Evolutionary conservation across 2,329 filamentous ascomycete genomes (phyloP).

Genomic region (Calonectria pteridis): DNA sequence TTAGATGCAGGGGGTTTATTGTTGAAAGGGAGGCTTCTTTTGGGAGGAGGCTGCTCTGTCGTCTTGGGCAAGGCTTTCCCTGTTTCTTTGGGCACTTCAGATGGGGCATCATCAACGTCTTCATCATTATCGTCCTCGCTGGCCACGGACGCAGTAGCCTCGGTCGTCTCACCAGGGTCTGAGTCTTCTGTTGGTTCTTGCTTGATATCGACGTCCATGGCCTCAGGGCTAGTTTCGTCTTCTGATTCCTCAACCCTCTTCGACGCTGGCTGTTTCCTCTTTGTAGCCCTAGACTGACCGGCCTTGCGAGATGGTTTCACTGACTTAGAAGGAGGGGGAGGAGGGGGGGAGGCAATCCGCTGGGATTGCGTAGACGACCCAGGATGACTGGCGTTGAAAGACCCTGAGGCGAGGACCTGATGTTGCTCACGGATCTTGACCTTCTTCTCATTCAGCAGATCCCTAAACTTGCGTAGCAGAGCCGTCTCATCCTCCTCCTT

Average conservation of each 20-base stretch:
- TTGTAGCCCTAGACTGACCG: conserved; percentile 57
- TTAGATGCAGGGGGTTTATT: conserved; percentile 48
- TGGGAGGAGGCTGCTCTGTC: conserved; percentile 50
- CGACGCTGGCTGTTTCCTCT: conserved; percentile 62
- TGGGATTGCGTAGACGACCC: conserved; percentile 35
- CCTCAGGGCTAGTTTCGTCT: conserved; percentile 53
- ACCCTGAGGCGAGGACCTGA: conserved; percentile 65
- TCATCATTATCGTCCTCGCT: conserved; percentile 58
- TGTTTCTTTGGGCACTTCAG: conserved; percentile 13
- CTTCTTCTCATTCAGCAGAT: conserved; percentile 83
- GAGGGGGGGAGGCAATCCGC: conserved; percentile 10
- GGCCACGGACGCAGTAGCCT: conserved; percentile 55
- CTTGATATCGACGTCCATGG: conserved; percentile 63
- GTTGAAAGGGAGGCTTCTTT: conserved; percentile 60
- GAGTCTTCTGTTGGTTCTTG: conserved; percentile 54
- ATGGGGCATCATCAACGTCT: conserved; percentile 15
- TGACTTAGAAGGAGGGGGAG: not conserved
- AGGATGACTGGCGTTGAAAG: conserved; percentile 53
- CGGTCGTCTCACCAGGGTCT: conserved; percentile 56
- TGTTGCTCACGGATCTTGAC: conserved; percentile 82
- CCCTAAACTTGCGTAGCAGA: conserved; percentile 76
- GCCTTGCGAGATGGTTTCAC: conserved; percentile 45
- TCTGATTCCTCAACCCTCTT: conserved; percentile 58
- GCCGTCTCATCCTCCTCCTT: conserved; percentile 77
- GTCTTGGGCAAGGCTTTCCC: conserved; percentile 32